phyloP scores from a whole-genome alignment of 148 eudicot species.

The Cornus kousa region DNA sequence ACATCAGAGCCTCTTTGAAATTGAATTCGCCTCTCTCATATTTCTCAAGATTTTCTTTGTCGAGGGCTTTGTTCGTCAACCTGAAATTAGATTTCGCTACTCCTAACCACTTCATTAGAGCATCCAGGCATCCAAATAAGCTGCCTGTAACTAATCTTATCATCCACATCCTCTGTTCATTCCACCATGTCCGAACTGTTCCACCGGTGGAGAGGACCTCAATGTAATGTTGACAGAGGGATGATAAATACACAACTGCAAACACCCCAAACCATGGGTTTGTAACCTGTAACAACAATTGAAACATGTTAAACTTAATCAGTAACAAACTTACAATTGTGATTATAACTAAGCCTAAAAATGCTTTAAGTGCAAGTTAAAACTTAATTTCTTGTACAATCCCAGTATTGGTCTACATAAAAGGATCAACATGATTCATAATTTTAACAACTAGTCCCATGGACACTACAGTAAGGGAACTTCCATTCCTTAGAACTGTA shows the following conservation, averaged over 20 bases:
- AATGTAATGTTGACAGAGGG: conserved; percentile 23
- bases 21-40: conserved; percentile 27
- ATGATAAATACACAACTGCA: conserved; percentile 18
- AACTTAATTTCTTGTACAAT: too few species aligned
- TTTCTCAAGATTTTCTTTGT: conserved; percentile 23
- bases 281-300: conserved; percentile 15
- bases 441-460: too few species aligned
- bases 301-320: background rate
- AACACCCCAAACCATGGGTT: conserved; percentile 24
- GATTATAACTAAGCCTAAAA: too few species aligned
- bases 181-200: conserved; percentile 22
- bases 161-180: conserved; percentile 33
- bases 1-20: conserved; percentile 26
- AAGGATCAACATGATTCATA: too few species aligned
- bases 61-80: conserved; percentile 30
- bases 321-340: too few species aligned
- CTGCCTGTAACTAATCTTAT: conserved; percentile 24
- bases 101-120: conserved; percentile 23
- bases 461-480: too few species aligned
- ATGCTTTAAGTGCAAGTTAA: too few species aligned
- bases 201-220: conserved; percentile 34
- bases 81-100: conserved; percentile 24
- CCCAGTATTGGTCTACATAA: too few species aligned
- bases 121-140: conserved; percentile 32
- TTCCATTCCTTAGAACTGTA: too few species aligned